phyloP scores from a whole-genome alignment of 768 basidiomycete genomes.

The Lactarius evosmus region DNA sequence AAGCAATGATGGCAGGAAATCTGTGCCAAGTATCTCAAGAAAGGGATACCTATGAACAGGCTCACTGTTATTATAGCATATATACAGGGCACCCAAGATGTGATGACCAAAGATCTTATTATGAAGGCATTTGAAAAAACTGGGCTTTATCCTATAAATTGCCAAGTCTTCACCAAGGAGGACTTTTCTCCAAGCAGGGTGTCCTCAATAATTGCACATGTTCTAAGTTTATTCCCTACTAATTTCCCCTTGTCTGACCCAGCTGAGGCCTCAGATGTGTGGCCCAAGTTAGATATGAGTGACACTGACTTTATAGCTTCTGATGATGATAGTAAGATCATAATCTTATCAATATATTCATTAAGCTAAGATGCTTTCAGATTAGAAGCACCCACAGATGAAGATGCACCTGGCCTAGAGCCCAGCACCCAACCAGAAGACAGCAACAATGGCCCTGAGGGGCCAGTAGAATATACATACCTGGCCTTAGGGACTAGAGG shows the following conservation, averaged over 20 bases:
- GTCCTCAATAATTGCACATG: background rate
- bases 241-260: background rate
- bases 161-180: background rate
- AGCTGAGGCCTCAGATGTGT: background rate
- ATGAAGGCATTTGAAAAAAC: background rate
- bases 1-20: background rate
- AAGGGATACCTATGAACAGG: background rate
- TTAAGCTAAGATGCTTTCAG: too few relatives aligned
- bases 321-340: too few relatives aligned
- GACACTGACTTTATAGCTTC: too few relatives aligned
- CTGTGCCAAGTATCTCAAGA: background rate
- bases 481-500: too few relatives aligned
- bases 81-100: background rate
- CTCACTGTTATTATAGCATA: background rate
- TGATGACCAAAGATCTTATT: background rate
- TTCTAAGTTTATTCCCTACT: background rate
- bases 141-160: background rate
- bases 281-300: too few relatives aligned
- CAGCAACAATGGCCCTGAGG: too few relatives aligned
- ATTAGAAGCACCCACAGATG: too few relatives aligned
- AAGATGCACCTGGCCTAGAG: too few relatives aligned
- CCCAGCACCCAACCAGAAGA: too few relatives aligned
- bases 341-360: too few relatives aligned
- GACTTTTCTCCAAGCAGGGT: background rate
- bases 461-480: too few relatives aligned